Base-by-base conservation (phyloP, 2,329 filamentous ascomycete genomes). In the Phaeophleospora eucalypticola region DNA sequence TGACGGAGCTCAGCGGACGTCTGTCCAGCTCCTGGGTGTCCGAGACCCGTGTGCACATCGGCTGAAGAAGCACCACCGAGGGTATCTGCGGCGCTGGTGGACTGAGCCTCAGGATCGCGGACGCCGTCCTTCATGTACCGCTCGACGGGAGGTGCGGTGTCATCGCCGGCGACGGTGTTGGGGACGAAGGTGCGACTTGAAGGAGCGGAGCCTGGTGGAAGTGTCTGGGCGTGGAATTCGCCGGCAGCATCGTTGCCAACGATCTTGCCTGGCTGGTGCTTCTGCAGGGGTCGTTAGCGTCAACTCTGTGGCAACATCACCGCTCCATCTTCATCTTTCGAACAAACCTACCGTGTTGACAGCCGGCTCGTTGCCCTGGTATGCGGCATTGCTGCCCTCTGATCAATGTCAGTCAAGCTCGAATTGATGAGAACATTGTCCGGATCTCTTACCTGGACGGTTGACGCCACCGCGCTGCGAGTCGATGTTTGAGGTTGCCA, bases 251-350 rank as follows among this genome's bases (percentile, higher is more conserved):
- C 81, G 55, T 81, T 79, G 58, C 78, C 78, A 47, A 80, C 75
- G 51, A 79, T 75, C 56, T 75, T 71, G 43, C 84, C 84, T 3
- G 78, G 76, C 61, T 81, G 73, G 66, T 88, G 84, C 82, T 86
- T 56, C 18, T 36, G n/a, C 12, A 24, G 27, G 19, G 10, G 16
- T 18, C 15, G 36, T 37, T 37, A 37, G 36, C 33, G 6, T 35
- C 4, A 35, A 35, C 9, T 37, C 16, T 17, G 15, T 17, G 34
- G 12, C 9, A 12, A 16, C 15, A 10, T 14, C 18, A 16, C 10
- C 15, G 10, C 36, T 37, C 36, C 17, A 4, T 9, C 16, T 36
- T 16, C 15, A 7, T 36, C 14, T 36, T n/a, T 36, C 12, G 6
- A 6, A 6, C 34, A 36, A 6, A 36, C 16, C 15, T n/a, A 36